Conservation (phyloP, 768 basidiomycete species). For the Calocera cornea region DNA sequence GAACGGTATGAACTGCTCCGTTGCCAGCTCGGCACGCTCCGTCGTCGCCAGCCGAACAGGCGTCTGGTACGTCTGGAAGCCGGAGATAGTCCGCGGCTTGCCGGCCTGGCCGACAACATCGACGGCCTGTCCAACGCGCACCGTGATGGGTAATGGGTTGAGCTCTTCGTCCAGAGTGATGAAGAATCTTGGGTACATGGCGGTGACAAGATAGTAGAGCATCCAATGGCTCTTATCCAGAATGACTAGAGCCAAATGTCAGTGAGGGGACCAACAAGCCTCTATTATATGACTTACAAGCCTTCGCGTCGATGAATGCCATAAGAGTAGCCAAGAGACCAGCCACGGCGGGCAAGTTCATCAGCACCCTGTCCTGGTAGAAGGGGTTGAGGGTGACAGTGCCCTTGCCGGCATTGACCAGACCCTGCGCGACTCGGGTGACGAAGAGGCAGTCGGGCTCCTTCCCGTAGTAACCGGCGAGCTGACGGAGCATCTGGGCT, state of each 20-base stretch:
- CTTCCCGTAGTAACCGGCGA: conserved; percentile 97
- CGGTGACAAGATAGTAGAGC: conserved; percentile 87
- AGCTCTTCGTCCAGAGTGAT: conserved; percentile 92
- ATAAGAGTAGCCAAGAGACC: conserved; percentile 78
- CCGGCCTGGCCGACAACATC: conserved; percentile 97
- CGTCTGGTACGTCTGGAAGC: conserved; percentile 96
- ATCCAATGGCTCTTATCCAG: conserved; percentile 98
- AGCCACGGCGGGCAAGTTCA: conserved; percentile 79
- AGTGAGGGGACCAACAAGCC: not conserved
- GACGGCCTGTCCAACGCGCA: conserved; percentile 92
- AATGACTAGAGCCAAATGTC: conserved; percentile 44
- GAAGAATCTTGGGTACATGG: conserved; percentile 97
- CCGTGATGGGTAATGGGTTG: conserved; percentile 72
- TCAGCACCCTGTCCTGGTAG: conserved; percentile 81
- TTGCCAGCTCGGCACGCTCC: conserved; percentile 89
- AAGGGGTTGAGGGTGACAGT: conserved; percentile 95
- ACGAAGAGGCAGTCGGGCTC: conserved; percentile 94
- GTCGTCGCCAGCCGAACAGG: conserved; percentile 91
- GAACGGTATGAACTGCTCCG: conserved; percentile 92
- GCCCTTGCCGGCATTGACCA: conserved; percentile 99
- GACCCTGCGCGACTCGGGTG: conserved; percentile 87
- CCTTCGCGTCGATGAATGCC: conserved; percentile 87
- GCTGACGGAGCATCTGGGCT: conserved; percentile 91
- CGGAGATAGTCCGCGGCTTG: conserved; percentile 89
- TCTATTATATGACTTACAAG: conserved; percentile 46